Evolutionary conservation across 2,329 filamentous ascomycete species (phyloP).

Genomic region (Diplodia intermedia): DNA sequence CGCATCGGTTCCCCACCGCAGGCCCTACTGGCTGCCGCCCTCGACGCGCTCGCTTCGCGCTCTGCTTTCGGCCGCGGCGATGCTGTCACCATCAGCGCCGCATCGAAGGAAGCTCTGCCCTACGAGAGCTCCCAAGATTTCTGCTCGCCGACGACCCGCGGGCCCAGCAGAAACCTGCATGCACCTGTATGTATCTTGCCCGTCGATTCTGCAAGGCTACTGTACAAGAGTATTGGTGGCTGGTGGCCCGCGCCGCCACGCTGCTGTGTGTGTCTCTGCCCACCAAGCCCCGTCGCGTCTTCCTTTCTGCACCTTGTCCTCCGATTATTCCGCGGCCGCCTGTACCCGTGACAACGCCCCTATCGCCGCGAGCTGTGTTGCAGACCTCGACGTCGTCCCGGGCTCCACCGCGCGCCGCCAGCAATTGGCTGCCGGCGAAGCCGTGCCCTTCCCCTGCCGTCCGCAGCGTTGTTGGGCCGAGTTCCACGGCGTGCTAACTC

Average conservation of each 20-base stretch:
- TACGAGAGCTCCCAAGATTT: conserved; percentile 1
- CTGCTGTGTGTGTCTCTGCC: conserved; percentile 17
- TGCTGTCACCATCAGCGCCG: conserved; percentile 14
- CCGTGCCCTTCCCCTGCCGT: conserved; percentile 1
- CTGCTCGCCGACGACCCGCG: conserved; percentile 2
- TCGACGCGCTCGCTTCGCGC: conserved; percentile 2
- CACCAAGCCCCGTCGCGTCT: not conserved
- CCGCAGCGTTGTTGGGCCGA: not conserved
- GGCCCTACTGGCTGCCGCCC: conserved; percentile 3
- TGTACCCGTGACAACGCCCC: conserved; percentile 10
- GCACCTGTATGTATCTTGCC: conserved; percentile 15
- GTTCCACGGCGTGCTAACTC: conserved; percentile 9
- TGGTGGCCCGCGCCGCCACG: conserved; percentile 34
- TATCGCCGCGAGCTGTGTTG: no score
- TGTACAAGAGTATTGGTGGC: conserved; percentile 50
- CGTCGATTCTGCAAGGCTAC: conserved; percentile 47
- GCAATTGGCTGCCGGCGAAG: conserved; percentile 5
- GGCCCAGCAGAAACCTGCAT: conserved; percentile 26
- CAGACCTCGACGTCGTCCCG: no score
- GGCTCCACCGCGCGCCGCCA: not conserved
- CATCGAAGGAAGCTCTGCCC: conserved; percentile 32
- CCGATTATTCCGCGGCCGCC: conserved; percentile 17
- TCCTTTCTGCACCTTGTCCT: conserved; percentile 13
- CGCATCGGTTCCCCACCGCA: conserved; percentile 29
- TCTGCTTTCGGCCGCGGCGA: conserved; percentile 9